Conservation (phyloP, 306 rosid species). For the Malus sieversii region DNA sequence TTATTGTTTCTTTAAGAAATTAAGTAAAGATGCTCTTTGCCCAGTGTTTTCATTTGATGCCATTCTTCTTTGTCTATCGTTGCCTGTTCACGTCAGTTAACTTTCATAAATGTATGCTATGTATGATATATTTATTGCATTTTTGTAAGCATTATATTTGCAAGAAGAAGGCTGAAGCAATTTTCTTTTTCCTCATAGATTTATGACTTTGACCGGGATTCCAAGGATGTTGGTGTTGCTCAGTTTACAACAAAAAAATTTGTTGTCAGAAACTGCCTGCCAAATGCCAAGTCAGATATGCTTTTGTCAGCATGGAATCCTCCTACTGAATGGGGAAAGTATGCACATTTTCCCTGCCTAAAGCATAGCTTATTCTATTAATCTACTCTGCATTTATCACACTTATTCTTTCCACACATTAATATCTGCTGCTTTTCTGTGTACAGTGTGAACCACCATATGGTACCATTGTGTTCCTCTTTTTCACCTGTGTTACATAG, state of each 20-base stretch:
- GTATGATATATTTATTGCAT: not conserved
- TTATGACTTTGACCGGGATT: conserved; percentile 94
- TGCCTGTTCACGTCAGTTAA: not conserved
- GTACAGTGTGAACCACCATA: not conserved
- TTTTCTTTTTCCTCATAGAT: conserved; percentile 41
- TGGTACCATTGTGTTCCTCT: not conserved
- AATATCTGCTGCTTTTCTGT: not conserved
- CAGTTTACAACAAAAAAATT: conserved; percentile 85
- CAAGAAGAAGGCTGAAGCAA: conserved; percentile 17
- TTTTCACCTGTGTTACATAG: not conserved
- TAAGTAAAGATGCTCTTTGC: not conserved
- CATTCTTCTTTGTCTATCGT: not conserved
- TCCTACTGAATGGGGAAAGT: conserved; percentile 92
- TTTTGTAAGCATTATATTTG: conserved; percentile 6
- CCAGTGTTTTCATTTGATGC: not conserved
- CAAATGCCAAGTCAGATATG: conserved; percentile 86
- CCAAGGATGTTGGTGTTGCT: conserved; percentile 93
- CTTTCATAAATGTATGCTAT: not conserved
- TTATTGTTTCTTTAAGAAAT: not conserved
- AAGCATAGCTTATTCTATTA: conserved; percentile 6
- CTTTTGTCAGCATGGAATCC: conserved; percentile 97
- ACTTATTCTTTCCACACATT: not conserved
- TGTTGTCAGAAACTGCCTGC: conserved; percentile 91
- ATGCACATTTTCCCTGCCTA: conserved; percentile 31
- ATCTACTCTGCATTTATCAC: not conserved